Base-by-base conservation (phyloP, 805 yeast species). In the Cyberlindnera xishuangbannaensis region DNA sequence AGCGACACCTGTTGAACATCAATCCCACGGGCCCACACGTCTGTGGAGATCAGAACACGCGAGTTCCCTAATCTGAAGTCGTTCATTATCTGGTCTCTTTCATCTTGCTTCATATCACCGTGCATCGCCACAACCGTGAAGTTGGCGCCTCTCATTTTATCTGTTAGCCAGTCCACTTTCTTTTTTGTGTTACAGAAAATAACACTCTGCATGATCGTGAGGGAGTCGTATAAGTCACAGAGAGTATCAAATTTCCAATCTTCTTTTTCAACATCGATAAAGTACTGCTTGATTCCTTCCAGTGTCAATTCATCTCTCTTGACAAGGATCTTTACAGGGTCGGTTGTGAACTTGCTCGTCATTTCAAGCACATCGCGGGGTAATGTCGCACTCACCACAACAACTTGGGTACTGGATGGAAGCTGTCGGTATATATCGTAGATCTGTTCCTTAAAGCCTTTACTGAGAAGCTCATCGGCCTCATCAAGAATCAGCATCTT, bases 1-100 rank as follows among this genome's bases (percentile, higher is more conserved):
- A 90, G 66, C 10, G 97, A 88, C 30, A 90, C 96, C 59, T 90
- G 97, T 69, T 90, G 98, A 41, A 90, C 97, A 64, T 90, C 98
- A 47, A 90, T 92, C 58, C 98, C 98, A 65, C 98, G 76, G 31
- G 98, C 98, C 81, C 90, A 83, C 53, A 92, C 83, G 64, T 92
- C 98, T 26, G 98, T 92, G 48, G 97, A 82, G 57, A 92, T 92
- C 59, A 92, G 69, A 31, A 92, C 90, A 59, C 98, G 76, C 34
- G 96, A 84, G 47, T 83, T 76, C 40, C 98, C 98, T 39, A 82
- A 70, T 62, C 98, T 74, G 76, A 92, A 92, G 62, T 88, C 97
- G 59, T 78, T 77, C 98, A 92, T 92, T 51, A 92, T 84, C 51
- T 76, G 67, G 63, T 92, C 97, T 65, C 98, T 76, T 59, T 90